phyloP scores from a whole-genome alignment of 2,329 filamentous ascomycete species.

The Xylaria sp. region DNA sequence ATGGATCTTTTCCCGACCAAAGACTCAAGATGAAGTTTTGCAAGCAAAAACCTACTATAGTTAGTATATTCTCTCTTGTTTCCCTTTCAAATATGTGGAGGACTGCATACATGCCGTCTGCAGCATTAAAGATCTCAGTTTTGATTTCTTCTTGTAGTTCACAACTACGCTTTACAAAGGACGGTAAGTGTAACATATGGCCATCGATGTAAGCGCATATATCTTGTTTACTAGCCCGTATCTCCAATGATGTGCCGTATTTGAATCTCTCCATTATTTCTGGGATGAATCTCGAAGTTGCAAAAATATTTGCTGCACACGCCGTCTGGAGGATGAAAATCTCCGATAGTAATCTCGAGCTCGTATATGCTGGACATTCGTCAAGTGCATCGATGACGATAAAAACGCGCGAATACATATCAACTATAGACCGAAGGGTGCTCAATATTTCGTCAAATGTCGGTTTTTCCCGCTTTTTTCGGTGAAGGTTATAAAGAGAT shows the following conservation, averaged over 20 bases:
- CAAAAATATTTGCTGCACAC: background rate
- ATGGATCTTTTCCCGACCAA: conserved; percentile 47
- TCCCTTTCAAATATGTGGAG: too few relatives aligned
- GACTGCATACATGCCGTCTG: conserved; percentile 50
- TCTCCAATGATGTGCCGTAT: conserved; percentile 7
- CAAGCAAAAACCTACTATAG: conserved; percentile 52
- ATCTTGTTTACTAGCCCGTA: conserved; percentile 9
- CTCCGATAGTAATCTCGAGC: background rate
- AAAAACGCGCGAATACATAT: conserved; percentile 1
- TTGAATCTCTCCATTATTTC: background rate
- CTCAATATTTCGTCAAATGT: background rate
- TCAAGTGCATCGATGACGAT: conserved; percentile 20
- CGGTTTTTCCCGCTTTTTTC: background rate
- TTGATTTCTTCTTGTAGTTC: conserved; percentile 42
- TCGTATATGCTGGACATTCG: background rate
- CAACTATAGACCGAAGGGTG: background rate
- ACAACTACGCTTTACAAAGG: conserved; percentile 33
- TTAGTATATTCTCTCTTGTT: background rate
- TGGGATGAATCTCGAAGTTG: conserved; percentile 12
- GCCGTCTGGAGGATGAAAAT: conserved; percentile 29
- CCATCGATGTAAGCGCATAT: conserved; percentile 24
- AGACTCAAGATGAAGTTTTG: conserved; percentile 51
- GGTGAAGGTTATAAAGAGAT: background rate
- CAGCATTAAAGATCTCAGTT: conserved; percentile 39
- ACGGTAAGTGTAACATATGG: conserved; percentile 40